phyloP scores from a whole-genome alignment of 2,329 filamentous ascomycete species.

The Dactylella cylindrospora region DNA sequence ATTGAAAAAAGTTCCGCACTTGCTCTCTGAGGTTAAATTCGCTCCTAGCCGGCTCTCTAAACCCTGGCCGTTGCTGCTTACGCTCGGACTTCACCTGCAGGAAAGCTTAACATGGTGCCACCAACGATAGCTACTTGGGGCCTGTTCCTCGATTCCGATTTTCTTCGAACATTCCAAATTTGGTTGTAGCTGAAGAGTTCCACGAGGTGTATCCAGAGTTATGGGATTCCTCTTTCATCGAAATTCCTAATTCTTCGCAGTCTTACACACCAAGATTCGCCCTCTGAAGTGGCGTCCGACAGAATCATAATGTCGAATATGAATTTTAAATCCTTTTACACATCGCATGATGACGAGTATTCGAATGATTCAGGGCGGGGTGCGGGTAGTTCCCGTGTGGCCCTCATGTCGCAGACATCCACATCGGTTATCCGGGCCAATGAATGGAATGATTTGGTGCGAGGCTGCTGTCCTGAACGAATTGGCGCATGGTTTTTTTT shows the following conservation, averaged over 20 bases:
- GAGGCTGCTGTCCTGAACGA: no score
- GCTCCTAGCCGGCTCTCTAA: conserved; percentile 32
- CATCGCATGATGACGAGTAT: background rate
- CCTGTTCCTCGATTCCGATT: background rate
- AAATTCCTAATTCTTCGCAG: no score
- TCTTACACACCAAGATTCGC: no score
- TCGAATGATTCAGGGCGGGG: conserved; percentile 1
- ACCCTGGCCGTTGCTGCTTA: conserved; percentile 23
- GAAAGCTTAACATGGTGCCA: background rate
- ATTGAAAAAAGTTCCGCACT: no score
- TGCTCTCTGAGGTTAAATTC: conserved; percentile 27
- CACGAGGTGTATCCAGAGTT: conserved; percentile 1
- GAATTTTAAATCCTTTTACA: no score
- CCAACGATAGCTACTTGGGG: background rate
- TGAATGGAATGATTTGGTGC: no score
- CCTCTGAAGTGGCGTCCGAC: no score
- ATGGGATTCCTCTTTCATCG: conserved; percentile 7
- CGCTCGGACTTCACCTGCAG: conserved; percentile 28
- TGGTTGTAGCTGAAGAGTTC: background rate
- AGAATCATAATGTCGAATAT: no score
- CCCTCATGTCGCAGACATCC: conserved; percentile 15
- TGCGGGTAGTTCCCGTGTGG: conserved; percentile 31
- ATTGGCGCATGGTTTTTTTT: no score
- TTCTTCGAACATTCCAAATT: conserved; percentile 2
- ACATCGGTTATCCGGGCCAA: conserved; percentile 36